Evolutionary conservation across 2,329 filamentous ascomycete genomes (phyloP), one percentile per base, ranked within the genome.

Genomic region (Lachnellula cervina): DNA sequence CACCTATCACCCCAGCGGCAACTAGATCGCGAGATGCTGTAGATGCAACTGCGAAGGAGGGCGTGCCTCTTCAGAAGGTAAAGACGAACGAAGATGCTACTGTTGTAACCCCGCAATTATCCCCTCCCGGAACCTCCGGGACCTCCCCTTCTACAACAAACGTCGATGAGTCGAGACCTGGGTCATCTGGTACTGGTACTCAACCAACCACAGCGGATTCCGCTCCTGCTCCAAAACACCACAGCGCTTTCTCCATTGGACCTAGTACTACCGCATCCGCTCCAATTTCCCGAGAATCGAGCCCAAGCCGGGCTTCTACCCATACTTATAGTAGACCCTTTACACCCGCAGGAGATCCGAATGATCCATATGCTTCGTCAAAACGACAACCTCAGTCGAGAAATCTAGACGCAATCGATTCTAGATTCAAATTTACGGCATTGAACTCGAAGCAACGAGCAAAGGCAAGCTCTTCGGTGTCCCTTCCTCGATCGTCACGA

Each of bases 321-420:
- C 81, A 82, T 59, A 82, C 77, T 62, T 89, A 87, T 63, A 84
- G 86, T 25, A 83, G 89, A 58, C 87, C 90, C 0, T 87, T 89
- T 60, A 92, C 89, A 2, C 90, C 90, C 4, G 80, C 83, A 17
- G 90, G 88, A 25, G 90, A 95, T 57, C 79, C 77, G 50, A 88
- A 96, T 68, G 90, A 96, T 64, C 90, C 91, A 1, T 96, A 96
- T 67, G 86, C 90, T n/a, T 88, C 90, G 59, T 86, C 83, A 64
- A 91, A 87, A 65, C 85, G 91, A 51, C 82, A 84, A 2, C 85
- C 87, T 1, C 89, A 87, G 62, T 76, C 79, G 25, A 83, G 81
- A 61, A 83, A 86, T 60, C 74, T 85, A 4, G 80, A 82, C 47
- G 78, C 83, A 34, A 80, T 96, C 45, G 91, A 96, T 65, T 81